Percentiles rank a stretch among this genome's conserved stretches.
Evolutionary conservation across 129 eudicot species (phyloP).

Genomic region (Scalesia atractyloides): DNA sequence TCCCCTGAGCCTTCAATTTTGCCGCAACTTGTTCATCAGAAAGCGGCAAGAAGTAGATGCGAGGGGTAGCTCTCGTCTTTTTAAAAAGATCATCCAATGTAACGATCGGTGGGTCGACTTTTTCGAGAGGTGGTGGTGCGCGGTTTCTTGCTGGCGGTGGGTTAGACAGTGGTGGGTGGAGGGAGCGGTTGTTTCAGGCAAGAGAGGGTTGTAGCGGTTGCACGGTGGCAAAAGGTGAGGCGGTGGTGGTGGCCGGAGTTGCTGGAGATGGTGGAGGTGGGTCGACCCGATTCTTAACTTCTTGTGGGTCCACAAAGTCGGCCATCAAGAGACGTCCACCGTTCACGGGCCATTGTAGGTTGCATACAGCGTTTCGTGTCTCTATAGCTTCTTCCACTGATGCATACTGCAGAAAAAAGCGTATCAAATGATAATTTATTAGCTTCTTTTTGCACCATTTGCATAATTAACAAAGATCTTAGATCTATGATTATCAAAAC

Average conservation of each 20-base stretch:
- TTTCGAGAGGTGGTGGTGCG: slow-evolving; percentile 62
- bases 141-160: slow-evolving; percentile 49
- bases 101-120: slow-evolving; percentile 73
- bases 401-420: slow-evolving; percentile 61
- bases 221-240: slow-evolving; percentile 16
- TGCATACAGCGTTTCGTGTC: slow-evolving; percentile 85
- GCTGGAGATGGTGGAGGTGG: slow-evolving; percentile 55
- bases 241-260: slow-evolving; percentile 35
- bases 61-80: slow-evolving; percentile 88
- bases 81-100: slow-evolving; percentile 91
- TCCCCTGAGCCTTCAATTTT: slow-evolving; percentile 55
- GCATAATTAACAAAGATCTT: no score
- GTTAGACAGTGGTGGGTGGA: slow-evolving; percentile 47
- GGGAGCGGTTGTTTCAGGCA: slow-evolving; percentile 25
- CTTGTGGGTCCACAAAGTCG: slow-evolving; percentile 91
- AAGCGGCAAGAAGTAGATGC: slow-evolving; percentile 88
- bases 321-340: slow-evolving; percentile 84
- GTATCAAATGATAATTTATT: background rate
- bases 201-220: slow-evolving; percentile 28
- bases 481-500: no score
- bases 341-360: slow-evolving; percentile 91
- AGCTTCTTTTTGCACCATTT: background rate
- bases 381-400: slow-evolving; percentile 83
- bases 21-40: slow-evolving; percentile 86
- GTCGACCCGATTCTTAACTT: slow-evolving; percentile 72